Conservation (phyloP, 192 early-diverging fungal genomes). For the Martensiomyces pterosporus region DNA sequence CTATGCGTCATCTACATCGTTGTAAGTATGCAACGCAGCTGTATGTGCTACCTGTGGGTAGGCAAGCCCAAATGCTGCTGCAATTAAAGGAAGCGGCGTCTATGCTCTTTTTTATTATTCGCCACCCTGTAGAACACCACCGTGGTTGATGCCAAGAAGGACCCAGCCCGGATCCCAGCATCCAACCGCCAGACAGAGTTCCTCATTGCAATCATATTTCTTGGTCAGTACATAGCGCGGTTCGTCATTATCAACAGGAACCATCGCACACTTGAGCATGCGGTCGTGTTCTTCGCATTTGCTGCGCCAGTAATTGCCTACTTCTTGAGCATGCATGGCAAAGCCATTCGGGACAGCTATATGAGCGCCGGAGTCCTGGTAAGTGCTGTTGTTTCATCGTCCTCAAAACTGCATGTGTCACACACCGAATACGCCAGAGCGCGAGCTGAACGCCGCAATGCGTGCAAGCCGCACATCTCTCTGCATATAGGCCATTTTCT, state of each 20-base stretch:
- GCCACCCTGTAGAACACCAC: slow-evolving; percentile 38
- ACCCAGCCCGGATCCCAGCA: slow-evolving; percentile 23
- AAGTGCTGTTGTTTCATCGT: too few species aligned
- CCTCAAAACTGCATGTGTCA: too few species aligned
- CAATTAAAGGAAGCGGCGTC: too few species aligned
- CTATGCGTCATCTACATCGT: slow-evolving; percentile 39
- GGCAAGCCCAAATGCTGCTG: too few species aligned
- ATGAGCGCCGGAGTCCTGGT: slow-evolving; percentile 50
- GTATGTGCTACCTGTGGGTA: too few species aligned
- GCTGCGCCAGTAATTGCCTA: slow-evolving; percentile 33
- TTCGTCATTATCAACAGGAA: slow-evolving; percentile 43
- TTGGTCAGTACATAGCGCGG: slow-evolving; percentile 32
- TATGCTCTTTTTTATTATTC: too few species aligned
- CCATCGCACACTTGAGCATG: slow-evolving; percentile 26
- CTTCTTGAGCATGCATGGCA: slow-evolving; percentile 19
- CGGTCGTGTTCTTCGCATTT: slow-evolving; percentile 38
- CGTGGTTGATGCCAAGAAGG: slow-evolving; percentile 13
- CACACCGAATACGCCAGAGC: too few species aligned
- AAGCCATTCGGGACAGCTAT: slow-evolving; percentile 30
- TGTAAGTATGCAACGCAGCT: slow-evolving; percentile 26
- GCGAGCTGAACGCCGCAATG: too few species aligned
- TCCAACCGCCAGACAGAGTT: slow-evolving; percentile 31
- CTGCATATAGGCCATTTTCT: slow-evolving; percentile 39
- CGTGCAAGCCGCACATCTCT: too few species aligned
- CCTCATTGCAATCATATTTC: slow-evolving; percentile 22